phyloP scores from a whole-genome alignment of 1,139 yeast genomes.

The Pichia sp. region DNA sequence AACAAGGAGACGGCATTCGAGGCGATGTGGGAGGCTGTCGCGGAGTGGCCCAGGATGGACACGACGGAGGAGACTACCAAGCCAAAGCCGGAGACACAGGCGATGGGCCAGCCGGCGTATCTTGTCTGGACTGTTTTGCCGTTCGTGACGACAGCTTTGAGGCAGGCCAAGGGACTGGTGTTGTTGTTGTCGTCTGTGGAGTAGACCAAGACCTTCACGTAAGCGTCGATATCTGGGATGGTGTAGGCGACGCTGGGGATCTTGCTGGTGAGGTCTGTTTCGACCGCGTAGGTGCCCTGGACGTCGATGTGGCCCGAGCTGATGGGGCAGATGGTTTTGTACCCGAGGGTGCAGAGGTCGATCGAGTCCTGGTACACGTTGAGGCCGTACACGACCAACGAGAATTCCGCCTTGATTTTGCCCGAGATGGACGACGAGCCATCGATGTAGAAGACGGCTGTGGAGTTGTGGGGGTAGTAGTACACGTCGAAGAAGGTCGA shows the following conservation, averaged over 20 bases:
- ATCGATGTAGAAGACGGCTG: conserved; percentile 62
- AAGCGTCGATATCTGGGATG: conserved; percentile 91
- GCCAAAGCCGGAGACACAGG: conserved; percentile 86
- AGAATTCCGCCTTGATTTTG: conserved; percentile 61
- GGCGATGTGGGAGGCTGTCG: conserved; percentile 95
- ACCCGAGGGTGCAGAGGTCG: conserved; percentile 58
- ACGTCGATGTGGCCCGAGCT: conserved; percentile 83
- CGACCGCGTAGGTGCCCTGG: conserved; percentile 46
- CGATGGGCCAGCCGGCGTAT: conserved; percentile 96
- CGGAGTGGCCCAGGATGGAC: conserved; percentile 83
- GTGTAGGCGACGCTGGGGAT: conserved; percentile 85
- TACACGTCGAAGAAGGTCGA: conserved; percentile 80
- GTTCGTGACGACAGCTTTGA: conserved; percentile 79
- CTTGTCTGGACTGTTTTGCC: conserved; percentile 93
- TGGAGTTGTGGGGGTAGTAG: conserved; percentile 59
- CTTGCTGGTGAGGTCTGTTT: conserved; percentile 40
- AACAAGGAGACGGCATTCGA: conserved; percentile 90
- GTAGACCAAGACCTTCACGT: conserved; percentile 70
- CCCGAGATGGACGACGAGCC: conserved; percentile 81
- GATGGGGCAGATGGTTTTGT: conserved; percentile 68
- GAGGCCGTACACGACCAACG: conserved; percentile 82
- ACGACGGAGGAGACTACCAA: conserved; percentile 81
- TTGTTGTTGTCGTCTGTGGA: conserved; percentile 38
- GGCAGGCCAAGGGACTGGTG: conserved; percentile 71
- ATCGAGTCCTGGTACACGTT: conserved; percentile 52